Conservation (phyloP, 768 basidiomycete species). For the Leccinum arenicola region DNA sequence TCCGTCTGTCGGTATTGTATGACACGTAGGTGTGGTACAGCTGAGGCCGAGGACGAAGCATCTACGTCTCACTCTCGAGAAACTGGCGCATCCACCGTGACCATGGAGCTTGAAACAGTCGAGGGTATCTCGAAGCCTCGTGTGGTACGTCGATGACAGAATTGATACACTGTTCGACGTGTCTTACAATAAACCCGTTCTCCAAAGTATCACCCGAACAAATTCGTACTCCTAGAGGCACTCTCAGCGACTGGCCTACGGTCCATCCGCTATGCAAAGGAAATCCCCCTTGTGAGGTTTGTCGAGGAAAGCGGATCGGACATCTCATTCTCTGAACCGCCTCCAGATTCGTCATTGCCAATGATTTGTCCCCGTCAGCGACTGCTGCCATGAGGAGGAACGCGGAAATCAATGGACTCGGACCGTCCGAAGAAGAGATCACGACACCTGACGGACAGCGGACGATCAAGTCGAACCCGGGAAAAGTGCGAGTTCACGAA, state of each 20-base stretch:
- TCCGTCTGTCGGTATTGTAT: not conserved
- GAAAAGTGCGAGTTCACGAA: slow-evolving; percentile 80
- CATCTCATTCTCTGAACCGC: slow-evolving; percentile 27
- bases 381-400: slow-evolving; percentile 85
- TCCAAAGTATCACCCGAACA: slow-evolving; percentile 53
- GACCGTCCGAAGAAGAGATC: slow-evolving; percentile 28
- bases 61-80: not conserved
- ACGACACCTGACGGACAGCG: slow-evolving; percentile 8
- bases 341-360: slow-evolving; percentile 89
- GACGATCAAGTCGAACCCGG: slow-evolving; percentile 23
- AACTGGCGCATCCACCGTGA: not conserved
- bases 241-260: slow-evolving; percentile 95
- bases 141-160: slow-evolving; percentile 18
- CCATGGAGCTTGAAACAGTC: not conserved
- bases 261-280: slow-evolving; percentile 95
- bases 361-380: slow-evolving; percentile 84
- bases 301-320: slow-evolving; percentile 19
- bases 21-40: slow-evolving; percentile 1
- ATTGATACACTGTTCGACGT: not conserved
- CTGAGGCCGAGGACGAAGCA: not conserved
- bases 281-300: slow-evolving; percentile 88
- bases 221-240: slow-evolving; percentile 84
- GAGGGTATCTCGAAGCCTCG: slow-evolving; percentile 15
- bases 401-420: slow-evolving; percentile 76
- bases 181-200: not conserved